Evolutionary conservation across 306 rosid species (phyloP), one percentile per base, ranked within the genome.

Genomic region (Ormosia semicastrata): DNA sequence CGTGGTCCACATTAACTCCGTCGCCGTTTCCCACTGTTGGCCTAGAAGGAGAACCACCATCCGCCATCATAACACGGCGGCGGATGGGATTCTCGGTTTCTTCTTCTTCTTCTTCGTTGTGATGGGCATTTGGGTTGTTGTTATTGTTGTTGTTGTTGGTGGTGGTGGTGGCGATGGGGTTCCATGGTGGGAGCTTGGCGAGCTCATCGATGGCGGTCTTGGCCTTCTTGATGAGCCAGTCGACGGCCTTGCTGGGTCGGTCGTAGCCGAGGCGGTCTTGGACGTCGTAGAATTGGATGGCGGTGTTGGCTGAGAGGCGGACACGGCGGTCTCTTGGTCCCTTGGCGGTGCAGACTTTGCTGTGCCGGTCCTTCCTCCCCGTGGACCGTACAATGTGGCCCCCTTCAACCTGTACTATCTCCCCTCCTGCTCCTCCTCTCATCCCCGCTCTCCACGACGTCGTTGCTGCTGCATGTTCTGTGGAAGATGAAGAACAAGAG

Each of bases 211-310:
- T 94, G 83, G 98, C 90, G 34, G 89, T 47, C 17, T 89, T 90
- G 39, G 98, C 98, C 66, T 92, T 94, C 60, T 85, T 87, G 80
- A 94, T 94, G 75, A 94, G 98, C 98, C 98, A 94, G 66, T 94
- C 98, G 56, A 94, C 94, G 66, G 97, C 98, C 62, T 94, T 94
- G 69, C 96, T 94, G 81, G 98, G 98, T 0, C 98, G 89, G 88
- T 94, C 98, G 84, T 87, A 94, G 84, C 98, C 98, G 7, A 94
- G 77, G 0, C 98, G 92, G 86, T 94, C 97, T 66, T 94, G 98
- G 1, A 94, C 96, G 66, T 94, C 98, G 87, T 94, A 94, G 87
- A 94, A 94, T 58, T 94, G 92, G 13, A 94, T 92, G n/a, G 98
- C 98, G 18, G 98, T 94, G 72, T 80, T 91, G 17, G 97, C 98